Conservation (phyloP, 2,329 filamentous ascomycete species). For the Fusarium transvaalense region DNA sequence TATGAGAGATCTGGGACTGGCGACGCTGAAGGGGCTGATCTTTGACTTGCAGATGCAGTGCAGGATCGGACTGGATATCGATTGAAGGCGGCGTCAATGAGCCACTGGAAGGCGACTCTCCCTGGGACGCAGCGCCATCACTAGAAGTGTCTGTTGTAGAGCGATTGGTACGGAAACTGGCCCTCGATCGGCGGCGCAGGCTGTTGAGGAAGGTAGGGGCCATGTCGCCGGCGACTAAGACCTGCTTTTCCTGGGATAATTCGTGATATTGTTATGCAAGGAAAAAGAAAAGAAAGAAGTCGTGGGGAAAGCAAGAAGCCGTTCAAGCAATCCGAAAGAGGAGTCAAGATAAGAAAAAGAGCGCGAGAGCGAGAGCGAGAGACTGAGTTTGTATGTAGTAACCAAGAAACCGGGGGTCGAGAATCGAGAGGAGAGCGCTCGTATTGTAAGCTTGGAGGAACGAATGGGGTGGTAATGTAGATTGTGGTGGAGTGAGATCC, state of each 20-base stretch:
- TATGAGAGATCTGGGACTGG: constrained; percentile 37
- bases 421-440: constrained; percentile 29
- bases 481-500: constrained; percentile 38
- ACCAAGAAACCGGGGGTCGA: constrained; percentile 22
- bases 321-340: constrained; percentile 9
- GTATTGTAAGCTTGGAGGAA: constrained; percentile 37
- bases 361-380: constrained; percentile 7
- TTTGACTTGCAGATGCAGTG: constrained; percentile 72
- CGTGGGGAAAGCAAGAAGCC: constrained; percentile 18
- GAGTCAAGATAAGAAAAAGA: constrained; percentile 1
- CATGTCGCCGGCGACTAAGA: constrained; percentile 54
- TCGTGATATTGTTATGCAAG: constrained; percentile 17
- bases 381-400: constrained; percentile 30
- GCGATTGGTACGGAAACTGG: constrained; percentile 76
- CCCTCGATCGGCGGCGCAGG: constrained; percentile 80
- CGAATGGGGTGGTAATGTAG: constrained; percentile 32
- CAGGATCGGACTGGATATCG: constrained; percentile 73
- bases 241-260: constrained; percentile 26
- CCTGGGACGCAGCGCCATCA: constrained; percentile 68
- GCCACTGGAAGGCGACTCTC: constrained; percentile 74
- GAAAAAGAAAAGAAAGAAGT: constrained; percentile 8
- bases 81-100: constrained; percentile 82
- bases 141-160: constrained; percentile 71
- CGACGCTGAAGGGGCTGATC: constrained; percentile 49
- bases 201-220: constrained; percentile 76